Evolutionary conservation across 106 monocot genomes (phyloP).

Genomic region (Posidonia australis): DNA sequence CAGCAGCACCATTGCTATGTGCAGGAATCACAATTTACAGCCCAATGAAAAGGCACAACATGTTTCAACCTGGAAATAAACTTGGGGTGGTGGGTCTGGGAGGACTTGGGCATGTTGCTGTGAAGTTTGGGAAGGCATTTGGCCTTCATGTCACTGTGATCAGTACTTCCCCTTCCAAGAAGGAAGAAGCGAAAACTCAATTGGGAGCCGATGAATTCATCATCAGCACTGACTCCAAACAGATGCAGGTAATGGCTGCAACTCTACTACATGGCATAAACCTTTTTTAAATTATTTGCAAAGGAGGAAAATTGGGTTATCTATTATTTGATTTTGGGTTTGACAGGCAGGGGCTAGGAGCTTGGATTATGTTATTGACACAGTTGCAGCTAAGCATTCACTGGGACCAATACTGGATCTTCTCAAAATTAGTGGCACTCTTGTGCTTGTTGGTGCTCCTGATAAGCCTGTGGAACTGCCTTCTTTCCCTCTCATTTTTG

Average conservation of each 20-base stretch:
- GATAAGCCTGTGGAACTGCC: conserved; percentile 5
- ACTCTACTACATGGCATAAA: too few relatives aligned
- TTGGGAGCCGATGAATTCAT: conserved; percentile 18
- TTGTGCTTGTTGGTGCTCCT: conserved; percentile 12
- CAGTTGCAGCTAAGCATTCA: conserved; percentile 5
- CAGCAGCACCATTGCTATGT: conserved; percentile 16
- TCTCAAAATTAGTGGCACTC: conserved; percentile 4
- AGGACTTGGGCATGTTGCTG: conserved; percentile 19
- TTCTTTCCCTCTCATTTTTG: conserved; percentile 4
- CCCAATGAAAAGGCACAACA: conserved; percentile 20
- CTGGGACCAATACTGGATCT: conserved; percentile 8
- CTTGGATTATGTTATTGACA: conserved; percentile 12
- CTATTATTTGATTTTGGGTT: neutral
- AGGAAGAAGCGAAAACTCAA: conserved; percentile 8
- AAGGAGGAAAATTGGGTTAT: too few relatives aligned
- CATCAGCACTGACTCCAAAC: conserved; percentile 12
- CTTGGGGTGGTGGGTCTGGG: conserved; percentile 24
- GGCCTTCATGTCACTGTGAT: conserved; percentile 21
- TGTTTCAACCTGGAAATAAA: conserved; percentile 19
- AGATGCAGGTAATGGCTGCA: conserved; percentile 10
- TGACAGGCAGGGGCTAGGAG: neutral
- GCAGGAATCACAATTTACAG: conserved; percentile 22
- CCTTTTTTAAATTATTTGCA: too few relatives aligned
- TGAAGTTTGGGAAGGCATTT: too few relatives aligned
- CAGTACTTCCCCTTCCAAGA: conserved; percentile 16